Base-by-base conservation (phyloP, 1,284 basidiomycete genomes). In the Mycena sp. region DNA sequence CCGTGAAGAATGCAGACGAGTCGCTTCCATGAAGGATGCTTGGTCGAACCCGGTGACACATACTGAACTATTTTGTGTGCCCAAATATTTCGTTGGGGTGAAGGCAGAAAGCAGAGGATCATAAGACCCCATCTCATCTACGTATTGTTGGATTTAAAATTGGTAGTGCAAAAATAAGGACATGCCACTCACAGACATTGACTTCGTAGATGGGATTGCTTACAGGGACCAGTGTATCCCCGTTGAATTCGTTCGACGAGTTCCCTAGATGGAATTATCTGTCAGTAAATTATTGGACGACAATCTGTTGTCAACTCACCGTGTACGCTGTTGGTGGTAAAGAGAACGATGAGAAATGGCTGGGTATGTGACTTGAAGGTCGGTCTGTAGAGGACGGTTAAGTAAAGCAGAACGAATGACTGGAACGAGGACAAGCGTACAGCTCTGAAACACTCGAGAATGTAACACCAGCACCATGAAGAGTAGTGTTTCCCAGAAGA, bases 81-180 rank as follows among this genome's bases (percentile, higher is more conserved):
- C 50, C 25, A 37, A 25, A 28, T 52, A 38, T 52, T 52, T 52
- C 50, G 26, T n/a, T 35, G 50, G 50, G 17, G 50, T 52, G 50
- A 35, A 38, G 28, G 29, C 50, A 52, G 50, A 32, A 25, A 52
- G 50, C 9, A 52, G 21, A 32, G 28, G 29, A 38, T 52, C 29
- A 32, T 38, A 52, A 21, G 29, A 35, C 6, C 50, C 50, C 45
- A 48, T 48, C 45, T 48, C 45, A 48, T 48, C 45, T 48, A 32
- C 45, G 29, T 28, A 32, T 28, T 26, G 29, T 28, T 32, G 21
- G 16, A 21, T 10, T 32, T 26, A 26, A 26, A 48, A 32, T 48
- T 28, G 25, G 45, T 32, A 48, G 29, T 32, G 29, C 25, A 28
- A 21, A 26, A 26, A 32, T 28, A 32, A 48, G 45, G 25, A 48